A percentile compares a stretch with the other conserved stretches of the same genome.
Evolutionary conservation across 108 stramenopile genomes (phyloP).

Genomic region (Nitzschia palea): DNA sequence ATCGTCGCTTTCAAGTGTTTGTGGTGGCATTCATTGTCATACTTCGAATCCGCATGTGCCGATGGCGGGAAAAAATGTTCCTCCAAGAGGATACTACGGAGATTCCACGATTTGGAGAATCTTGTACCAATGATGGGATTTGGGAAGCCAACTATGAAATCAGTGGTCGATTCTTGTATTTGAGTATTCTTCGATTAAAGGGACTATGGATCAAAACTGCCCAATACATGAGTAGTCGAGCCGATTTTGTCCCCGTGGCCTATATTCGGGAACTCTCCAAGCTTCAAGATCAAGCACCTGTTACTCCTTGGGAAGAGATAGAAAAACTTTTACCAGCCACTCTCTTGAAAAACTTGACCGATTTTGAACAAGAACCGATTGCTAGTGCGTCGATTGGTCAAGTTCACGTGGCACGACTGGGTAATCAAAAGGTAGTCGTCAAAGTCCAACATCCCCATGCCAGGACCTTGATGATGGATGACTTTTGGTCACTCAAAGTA

Average conservation of each 20-base stretch:
- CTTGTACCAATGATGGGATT: constrained; percentile 32
- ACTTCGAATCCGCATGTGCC: constrained; percentile 17
- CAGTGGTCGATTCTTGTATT: constrained; percentile 30
- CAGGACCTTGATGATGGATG: constrained; percentile 39
- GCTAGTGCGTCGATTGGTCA: constrained; percentile 50
- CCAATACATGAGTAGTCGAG: constrained; percentile 51
- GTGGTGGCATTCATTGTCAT: constrained; percentile 36
- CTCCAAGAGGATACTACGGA: constrained; percentile 1
- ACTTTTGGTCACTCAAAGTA: constrained; percentile 41
- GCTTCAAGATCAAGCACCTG: constrained; percentile 53
- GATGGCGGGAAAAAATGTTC: constrained; percentile 31
- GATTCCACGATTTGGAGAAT: constrained; percentile 24
- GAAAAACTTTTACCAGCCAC: constrained; percentile 16
- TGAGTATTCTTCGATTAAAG: constrained; percentile 27
- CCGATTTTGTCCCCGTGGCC: constrained; percentile 48
- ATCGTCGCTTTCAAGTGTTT: constrained; percentile 36
- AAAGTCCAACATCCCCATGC: constrained; percentile 60
- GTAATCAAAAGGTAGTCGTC: constrained; percentile 35
- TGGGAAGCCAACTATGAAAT: constrained; percentile 48
- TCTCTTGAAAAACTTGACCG: constrained; percentile 15
- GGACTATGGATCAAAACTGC: constrained; percentile 63
- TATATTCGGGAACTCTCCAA: constrained; percentile 34
- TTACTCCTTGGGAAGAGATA: constrained; percentile 31
- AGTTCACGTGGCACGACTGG: constrained; percentile 44
- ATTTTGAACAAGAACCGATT: constrained; percentile 19